Base-by-base conservation (phyloP, 2,329 filamentous ascomycete genomes). In the Berkeleyomyces basicola region DNA sequence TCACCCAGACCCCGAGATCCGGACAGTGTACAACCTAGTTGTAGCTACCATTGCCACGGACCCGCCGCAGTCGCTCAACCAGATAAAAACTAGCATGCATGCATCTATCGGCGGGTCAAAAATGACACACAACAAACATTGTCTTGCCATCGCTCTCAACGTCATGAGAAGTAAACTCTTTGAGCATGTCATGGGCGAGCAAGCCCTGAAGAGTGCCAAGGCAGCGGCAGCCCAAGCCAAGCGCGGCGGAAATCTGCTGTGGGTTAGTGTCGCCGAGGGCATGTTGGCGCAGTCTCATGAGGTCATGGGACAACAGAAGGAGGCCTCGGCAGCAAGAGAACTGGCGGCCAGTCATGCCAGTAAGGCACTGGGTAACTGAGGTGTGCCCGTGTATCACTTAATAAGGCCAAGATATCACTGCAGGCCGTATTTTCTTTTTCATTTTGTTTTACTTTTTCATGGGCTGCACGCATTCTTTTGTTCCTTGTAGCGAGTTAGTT, bases 81-180 rank as follows among this genome's bases (percentile, higher is more conserved):
- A 86, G 66, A 85, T 87, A 63, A 96, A 96, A 73, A 81, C 85
- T 47, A 83, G 86, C 69, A 85, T 96, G 61, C 84, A 88, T 65
- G 78, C 79, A 46, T 87, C 90, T 1, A 79, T 96, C 49, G 79
- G 80, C 46, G 82, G 83, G 2, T 85, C 88, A 10, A 85, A 86
- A 66, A 76, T 77, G 6, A 84, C 86, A 7, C 78, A 79, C 62
- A 96, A 96, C 70, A 82, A 82, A 39, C 87, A 95, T 67, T 86
- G 91, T 61, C 80, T 90, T n/a, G 85, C 85, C 58, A 87, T 96
- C 66, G 85, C 87, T 4, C 81, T 96, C 64, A 90, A 85, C 67
- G 85, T 93, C 67, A 95, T 96, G 87, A 86, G 87, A 61, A 84
- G 81, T 69, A 82, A 84, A 60, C 87, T 96, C 69, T 96, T 91